A percentile compares a stretch with the other conserved stretches of the same genome.
Conservation (phyloP, 441 rosid species). For the Adansonia madagascariensis region DNA sequence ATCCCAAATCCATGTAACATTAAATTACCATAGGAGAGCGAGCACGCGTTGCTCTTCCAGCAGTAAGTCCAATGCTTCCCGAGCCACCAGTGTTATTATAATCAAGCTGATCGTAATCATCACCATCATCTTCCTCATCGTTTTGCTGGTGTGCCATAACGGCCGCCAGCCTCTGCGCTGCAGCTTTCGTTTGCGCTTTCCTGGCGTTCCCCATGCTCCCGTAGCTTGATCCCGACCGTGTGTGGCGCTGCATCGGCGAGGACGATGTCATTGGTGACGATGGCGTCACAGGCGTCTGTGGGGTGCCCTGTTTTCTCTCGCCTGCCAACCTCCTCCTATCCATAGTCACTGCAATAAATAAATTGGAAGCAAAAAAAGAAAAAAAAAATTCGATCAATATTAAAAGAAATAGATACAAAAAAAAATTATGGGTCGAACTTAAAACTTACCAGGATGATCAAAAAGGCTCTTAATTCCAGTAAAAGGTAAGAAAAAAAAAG, state of each 20-base stretch:
- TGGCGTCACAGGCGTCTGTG: constrained; percentile 42
- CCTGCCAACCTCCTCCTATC: constrained; percentile 52
- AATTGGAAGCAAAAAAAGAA: not conserved
- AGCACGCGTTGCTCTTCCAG: constrained; percentile 57
- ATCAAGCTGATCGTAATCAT: constrained; percentile 59
- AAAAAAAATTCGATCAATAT: not conserved
- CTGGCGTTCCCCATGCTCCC: constrained; percentile 42
- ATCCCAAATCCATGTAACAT: not conserved
- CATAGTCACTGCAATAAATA: constrained; percentile 41
- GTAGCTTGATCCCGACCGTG: constrained; percentile 59
- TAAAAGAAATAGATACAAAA: not conserved
- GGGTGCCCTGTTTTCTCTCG: constrained; percentile 49
- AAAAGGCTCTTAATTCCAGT: not conserved
- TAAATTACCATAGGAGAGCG: constrained; percentile 64
- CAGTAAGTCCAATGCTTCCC: constrained; percentile 69
- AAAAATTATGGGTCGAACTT: not conserved
- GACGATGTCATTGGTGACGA: constrained; percentile 45
- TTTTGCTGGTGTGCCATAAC: constrained; percentile 72
- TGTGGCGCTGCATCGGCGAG: constrained; percentile 54
- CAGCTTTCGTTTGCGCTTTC: constrained; percentile 88
- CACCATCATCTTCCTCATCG: constrained; percentile 57
- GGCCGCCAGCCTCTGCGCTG: constrained; percentile 90
- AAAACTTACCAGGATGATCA: constrained; percentile 10
- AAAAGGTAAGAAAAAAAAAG: constrained; percentile 5
- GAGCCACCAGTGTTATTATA: constrained; percentile 41